phyloP scores from a whole-genome alignment of 257 asterid genomes.

The Solanum corneliomulleri region DNA sequence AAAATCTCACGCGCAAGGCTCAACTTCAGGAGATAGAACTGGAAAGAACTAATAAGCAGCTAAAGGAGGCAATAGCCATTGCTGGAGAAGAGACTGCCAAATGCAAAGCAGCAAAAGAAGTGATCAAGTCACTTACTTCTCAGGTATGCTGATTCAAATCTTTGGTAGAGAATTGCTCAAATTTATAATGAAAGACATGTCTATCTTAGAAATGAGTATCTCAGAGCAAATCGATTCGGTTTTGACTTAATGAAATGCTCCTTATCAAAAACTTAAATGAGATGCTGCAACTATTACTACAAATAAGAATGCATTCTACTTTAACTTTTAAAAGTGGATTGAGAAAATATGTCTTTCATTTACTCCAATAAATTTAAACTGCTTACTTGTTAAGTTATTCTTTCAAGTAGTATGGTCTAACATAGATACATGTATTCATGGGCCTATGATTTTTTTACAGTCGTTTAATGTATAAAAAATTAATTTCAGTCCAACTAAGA shows the following conservation, averaged over 20 bases:
- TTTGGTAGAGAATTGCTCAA: background rate
- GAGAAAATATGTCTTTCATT: background rate
- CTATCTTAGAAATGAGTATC: background rate
- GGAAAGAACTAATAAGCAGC: slow-evolving; percentile 66
- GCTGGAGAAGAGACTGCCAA: slow-evolving; percentile 95
- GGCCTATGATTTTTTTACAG: background rate
- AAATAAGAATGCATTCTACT: background rate
- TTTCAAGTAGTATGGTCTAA: background rate
- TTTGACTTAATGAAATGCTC: background rate
- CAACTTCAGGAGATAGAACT: slow-evolving; percentile 73
- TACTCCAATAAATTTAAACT: background rate
- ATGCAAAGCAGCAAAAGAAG: slow-evolving; percentile 98
- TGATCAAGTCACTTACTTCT: slow-evolving; percentile 85
- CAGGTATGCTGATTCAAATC: slow-evolving; percentile 41
- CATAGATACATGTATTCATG: background rate
- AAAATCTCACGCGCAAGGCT: slow-evolving; percentile 60
- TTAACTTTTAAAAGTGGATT: background rate
- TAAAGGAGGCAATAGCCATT: slow-evolving; percentile 71
- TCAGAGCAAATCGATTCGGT: background rate
- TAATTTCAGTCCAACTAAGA: background rate
- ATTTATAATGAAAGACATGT: background rate
- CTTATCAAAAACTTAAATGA: background rate
- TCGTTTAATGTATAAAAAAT: background rate
- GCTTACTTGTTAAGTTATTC: background rate
- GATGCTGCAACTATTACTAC: background rate